Conservation (phyloP, 2,329 filamentous ascomycete genomes). For the Colletotrichum sansevieriae region DNA sequence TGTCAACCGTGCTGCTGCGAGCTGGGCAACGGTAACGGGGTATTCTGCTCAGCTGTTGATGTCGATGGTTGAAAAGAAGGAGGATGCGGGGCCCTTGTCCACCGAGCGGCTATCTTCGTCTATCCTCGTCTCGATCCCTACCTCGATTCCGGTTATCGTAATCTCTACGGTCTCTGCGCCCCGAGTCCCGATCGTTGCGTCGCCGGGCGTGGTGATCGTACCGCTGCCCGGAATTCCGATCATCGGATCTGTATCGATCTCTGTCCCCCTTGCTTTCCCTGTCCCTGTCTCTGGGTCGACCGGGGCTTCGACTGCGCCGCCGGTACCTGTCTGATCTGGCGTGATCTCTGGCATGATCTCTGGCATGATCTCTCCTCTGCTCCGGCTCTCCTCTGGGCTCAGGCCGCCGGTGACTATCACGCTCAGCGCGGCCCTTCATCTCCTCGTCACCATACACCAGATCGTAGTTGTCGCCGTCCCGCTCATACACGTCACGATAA, state of each 20-base stretch:
- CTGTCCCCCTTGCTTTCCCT: slow-evolving; percentile 25
- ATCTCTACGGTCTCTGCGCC: slow-evolving; percentile 52
- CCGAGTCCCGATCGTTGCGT: slow-evolving; percentile 47
- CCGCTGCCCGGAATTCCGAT: slow-evolving; percentile 35
- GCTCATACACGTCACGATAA: slow-evolving; percentile 76
- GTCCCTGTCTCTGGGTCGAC: slow-evolving; percentile 38
- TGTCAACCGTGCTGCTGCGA: slow-evolving; percentile 24
- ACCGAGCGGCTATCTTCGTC: slow-evolving; percentile 38
- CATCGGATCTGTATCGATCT: slow-evolving; percentile 39
- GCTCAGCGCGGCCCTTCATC: slow-evolving; percentile 65
- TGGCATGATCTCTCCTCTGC: slow-evolving; percentile 40
- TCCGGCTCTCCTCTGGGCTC: slow-evolving; percentile 19
- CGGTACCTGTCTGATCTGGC: slow-evolving; percentile 42
- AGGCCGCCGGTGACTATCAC: slow-evolving; percentile 49
- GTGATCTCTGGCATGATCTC: slow-evolving; percentile 38
- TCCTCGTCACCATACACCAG: slow-evolving; percentile 87
- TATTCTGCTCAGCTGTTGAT: slow-evolving; percentile 28
- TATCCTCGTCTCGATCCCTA: slow-evolving; percentile 49
- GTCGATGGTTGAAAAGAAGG: slow-evolving; percentile 20
- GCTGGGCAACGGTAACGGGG: slow-evolving; percentile 26
- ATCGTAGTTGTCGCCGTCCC: slow-evolving; percentile 68
- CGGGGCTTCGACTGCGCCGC: slow-evolving; percentile 60
- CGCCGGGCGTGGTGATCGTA: slow-evolving; percentile 41
- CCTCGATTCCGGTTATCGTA: slow-evolving; percentile 50
- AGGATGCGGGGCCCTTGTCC: neutral